A percentile compares a stretch with the other conserved stretches of the same genome.
Conservation (phyloP, 2,329 filamentous ascomycete species). For the Microdochium bolleyi region DNA sequence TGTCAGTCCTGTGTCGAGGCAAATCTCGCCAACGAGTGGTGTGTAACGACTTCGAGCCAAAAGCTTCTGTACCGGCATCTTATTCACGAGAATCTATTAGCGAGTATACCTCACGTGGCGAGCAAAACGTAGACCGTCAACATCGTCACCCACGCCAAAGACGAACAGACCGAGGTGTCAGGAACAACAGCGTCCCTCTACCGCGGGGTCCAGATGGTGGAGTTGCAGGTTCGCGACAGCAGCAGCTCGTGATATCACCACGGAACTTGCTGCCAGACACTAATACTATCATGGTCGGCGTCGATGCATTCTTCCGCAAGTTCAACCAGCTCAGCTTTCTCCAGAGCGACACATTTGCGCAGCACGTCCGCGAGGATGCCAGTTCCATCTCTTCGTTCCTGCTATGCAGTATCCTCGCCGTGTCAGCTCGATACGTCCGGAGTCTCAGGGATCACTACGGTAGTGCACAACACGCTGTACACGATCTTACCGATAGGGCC, state of each 20-base stretch:
- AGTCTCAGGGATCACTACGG: slow-evolving; percentile 39
- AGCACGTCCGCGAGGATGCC: slow-evolving; percentile 35
- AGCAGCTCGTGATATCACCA: slow-evolving; percentile 21
- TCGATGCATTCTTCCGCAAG: slow-evolving; percentile 43
- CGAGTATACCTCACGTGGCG: slow-evolving; percentile 42
- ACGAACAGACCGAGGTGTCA: slow-evolving; percentile 24
- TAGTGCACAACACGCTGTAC: slow-evolving; percentile 40
- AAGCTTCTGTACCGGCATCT: slow-evolving; percentile 1
- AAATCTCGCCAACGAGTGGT: slow-evolving; percentile 45
- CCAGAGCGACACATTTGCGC: slow-evolving; percentile 41
- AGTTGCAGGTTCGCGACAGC: neutral
- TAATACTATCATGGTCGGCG: slow-evolving; percentile 40
- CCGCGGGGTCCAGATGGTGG: neutral
- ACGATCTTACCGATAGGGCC: slow-evolving; percentile 44
- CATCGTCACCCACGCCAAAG: slow-evolving; percentile 47
- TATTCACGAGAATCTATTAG: slow-evolving; percentile 20
- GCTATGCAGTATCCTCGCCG: slow-evolving; percentile 45
- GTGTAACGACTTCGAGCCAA: slow-evolving; percentile 5
- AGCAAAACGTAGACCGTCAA: slow-evolving; percentile 44
- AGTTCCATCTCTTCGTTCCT: slow-evolving; percentile 46
- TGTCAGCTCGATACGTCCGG: slow-evolving; percentile 47
- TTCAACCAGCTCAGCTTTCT: slow-evolving; percentile 56
- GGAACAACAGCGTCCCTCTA: slow-evolving; percentile 9
- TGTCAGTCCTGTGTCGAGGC: slow-evolving; percentile 44
- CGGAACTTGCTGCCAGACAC: slow-evolving; percentile 44